Conservation (phyloP, 805 yeast genomes). For the Candida sakaeoensis region DNA sequence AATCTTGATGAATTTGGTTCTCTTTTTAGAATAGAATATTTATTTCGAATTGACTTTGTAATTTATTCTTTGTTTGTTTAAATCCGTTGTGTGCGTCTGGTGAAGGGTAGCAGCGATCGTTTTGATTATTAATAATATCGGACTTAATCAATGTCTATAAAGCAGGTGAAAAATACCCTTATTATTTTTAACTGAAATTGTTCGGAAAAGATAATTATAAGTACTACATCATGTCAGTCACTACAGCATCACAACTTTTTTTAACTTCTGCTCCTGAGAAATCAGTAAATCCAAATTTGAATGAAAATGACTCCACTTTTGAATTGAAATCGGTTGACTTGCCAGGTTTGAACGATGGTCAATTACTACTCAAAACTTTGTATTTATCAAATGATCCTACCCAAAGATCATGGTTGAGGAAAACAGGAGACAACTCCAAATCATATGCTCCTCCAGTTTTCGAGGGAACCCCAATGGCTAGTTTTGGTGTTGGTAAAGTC, state of each 20-base stretch:
- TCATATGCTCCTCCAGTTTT: conserved; percentile 35
- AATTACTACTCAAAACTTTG: conserved; percentile 42
- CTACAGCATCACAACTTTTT: conserved; percentile 13
- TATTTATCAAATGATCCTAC: conserved; percentile 60
- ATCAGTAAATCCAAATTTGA: conserved; percentile 18
- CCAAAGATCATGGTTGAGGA: conserved; percentile 54
- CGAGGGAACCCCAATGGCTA: conserved; percentile 43
- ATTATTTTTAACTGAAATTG: background rate
- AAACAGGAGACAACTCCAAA: conserved; percentile 25
- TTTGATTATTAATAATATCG: conserved; percentile 2
- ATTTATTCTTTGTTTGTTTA: too few species aligned
- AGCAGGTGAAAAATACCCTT: background rate
- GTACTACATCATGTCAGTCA: background rate
- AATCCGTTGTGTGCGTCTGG: background rate
- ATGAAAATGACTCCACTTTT: conserved; percentile 24
- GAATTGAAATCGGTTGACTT: conserved; percentile 14
- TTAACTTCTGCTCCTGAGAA: conserved; percentile 21
- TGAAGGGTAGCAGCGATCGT: background rate
- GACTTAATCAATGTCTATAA: conserved; percentile 1
- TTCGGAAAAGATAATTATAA: background rate
- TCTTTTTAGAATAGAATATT: too few species aligned
- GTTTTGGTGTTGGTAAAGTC: conserved; percentile 48
- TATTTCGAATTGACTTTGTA: too few species aligned
- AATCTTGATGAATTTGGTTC: background rate
- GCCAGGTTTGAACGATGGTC: conserved; percentile 29